Base-by-base conservation (phyloP, 768 basidiomycete species). In the Boletus subparvulus region DNA sequence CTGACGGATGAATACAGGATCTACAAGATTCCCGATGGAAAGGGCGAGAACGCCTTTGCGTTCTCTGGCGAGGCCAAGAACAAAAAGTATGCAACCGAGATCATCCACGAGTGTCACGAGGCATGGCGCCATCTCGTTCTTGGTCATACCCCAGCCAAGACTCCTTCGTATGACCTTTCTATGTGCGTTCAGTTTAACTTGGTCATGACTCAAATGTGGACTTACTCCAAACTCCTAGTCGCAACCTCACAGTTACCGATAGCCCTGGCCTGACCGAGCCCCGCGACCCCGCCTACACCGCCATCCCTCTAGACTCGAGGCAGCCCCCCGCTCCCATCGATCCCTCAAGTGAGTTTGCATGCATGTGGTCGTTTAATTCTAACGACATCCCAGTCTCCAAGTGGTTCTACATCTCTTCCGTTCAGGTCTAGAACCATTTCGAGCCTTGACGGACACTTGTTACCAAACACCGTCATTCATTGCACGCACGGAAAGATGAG, bases 41-140 rank as follows among this genome's bases (percentile, higher is more conserved):
- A 95, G 84, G 87, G 88, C 64, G 94, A 98, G 79, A 99, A 99
- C 80, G 87, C 88, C 62, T 99, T 99, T 69, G 97, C 97, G 17
- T 99, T 99, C 85, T 95, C 93, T 51, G 97, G 97, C 55, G 97
- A 99, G 78, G 96, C 96, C 62, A 99, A 98, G 81, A 97, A 97
- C 83, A 97, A 96, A 83, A 97, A 96, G 75, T 99, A 98, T 72
- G 97, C 97, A 33, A 93, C 91, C 52, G 96, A 98, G 77, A 97
- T 98, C 78, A 90, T 99, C 70, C 95, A 97, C 75, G 97, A 99
- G 74, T 95, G 92, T 77, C 89, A 98, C 72, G 97, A 98, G 74
- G 91, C 97, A 37, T 99, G 97, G 97, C 92, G 94, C 68, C 91
- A 91, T 69, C 84, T 99, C 65, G 81, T 94, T 73, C 77, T 76